These are phyloP conservation scores for Pleurotus djamor DNA, from an alignment of 768 basidiomycete genomes.

Conservation along the genomic window DNA sequence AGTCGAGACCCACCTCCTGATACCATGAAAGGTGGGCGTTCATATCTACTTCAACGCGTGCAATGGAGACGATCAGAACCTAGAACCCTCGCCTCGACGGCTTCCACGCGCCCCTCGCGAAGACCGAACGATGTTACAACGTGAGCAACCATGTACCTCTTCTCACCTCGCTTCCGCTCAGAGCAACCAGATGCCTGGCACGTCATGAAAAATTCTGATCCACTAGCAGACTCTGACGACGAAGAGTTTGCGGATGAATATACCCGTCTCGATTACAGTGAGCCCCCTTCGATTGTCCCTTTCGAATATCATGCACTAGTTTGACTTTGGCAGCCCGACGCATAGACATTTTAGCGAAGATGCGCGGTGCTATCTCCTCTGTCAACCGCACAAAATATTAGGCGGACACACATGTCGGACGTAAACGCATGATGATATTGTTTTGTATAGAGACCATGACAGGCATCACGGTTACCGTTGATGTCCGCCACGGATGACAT, in stretches of 20 bases:
- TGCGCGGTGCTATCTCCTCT: constrained; percentile 37
- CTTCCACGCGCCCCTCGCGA: constrained; percentile 12
- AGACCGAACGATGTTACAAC: constrained; percentile 46
- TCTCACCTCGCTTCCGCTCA: constrained; percentile 8
- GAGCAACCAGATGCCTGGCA: constrained; percentile 67
- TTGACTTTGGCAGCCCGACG: constrained; percentile 39
- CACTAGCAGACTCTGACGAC: constrained; percentile 73
- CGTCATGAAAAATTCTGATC: constrained; percentile 57
- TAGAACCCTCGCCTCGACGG: constrained; percentile 10
- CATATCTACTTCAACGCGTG: not conserved
- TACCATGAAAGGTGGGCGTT: constrained; percentile 10
- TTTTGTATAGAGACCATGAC: too few species aligned
- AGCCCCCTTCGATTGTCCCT: constrained; percentile 19
- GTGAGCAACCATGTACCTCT: constrained; percentile 24
- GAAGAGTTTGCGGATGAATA: constrained; percentile 68
- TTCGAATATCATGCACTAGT: not conserved
- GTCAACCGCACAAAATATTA: too few species aligned
- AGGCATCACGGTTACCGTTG: too few species aligned
- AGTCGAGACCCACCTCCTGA: constrained; percentile 26
- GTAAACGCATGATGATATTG: too few species aligned
- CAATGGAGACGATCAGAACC: not conserved
- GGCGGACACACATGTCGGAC: too few species aligned
- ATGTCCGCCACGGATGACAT: too few species aligned
- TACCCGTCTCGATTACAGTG: constrained; percentile 64
- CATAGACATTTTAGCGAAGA: constrained; percentile 47